These are phyloP conservation scores for Hydnomerulius pinastri DNA, from an alignment of 768 basidiomycete genomes.

Conservation along the genomic window DNA sequence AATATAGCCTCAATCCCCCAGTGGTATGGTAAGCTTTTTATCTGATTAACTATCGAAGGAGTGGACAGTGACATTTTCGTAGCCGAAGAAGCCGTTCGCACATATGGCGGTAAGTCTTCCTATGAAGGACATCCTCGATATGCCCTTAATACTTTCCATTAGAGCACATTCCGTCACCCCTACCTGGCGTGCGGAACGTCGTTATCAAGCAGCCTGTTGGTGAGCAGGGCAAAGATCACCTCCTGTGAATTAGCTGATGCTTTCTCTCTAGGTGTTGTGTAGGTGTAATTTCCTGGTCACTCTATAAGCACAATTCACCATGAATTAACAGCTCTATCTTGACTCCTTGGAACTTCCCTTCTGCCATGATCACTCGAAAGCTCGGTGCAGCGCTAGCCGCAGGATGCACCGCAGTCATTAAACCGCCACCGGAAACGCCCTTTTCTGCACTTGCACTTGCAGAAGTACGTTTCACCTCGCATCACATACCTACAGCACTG, in stretches of 20 bases:
- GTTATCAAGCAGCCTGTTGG: constrained; percentile 94
- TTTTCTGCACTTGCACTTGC: constrained; percentile 89
- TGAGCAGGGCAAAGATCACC: constrained; percentile 44
- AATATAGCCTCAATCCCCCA: constrained; percentile 30
- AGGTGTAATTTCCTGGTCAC: constrained; percentile 20
- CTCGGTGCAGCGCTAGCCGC: constrained; percentile 88
- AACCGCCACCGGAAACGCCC: constrained; percentile 93
- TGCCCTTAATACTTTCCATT: neutral
- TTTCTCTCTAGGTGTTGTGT: constrained; percentile 47
- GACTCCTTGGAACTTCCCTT: constrained; percentile 94
- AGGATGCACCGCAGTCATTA: constrained; percentile 95
- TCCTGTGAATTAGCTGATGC: constrained; percentile 26
- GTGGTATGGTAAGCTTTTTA: constrained; percentile 76
- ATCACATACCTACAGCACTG: neutral
- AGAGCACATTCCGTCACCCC: constrained; percentile 83
- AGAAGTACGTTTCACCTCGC: constrained; percentile 54
- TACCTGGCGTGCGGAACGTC: constrained; percentile 73
- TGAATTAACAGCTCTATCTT: constrained; percentile 59
- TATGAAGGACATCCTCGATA: neutral
- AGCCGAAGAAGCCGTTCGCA: constrained; percentile 92
- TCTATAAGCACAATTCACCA: constrained; percentile 4
- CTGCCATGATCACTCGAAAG: constrained; percentile 93
- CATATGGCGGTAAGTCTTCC: constrained; percentile 71
- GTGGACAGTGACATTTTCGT: too few species aligned
- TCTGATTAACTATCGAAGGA: neutral